Evolutionary conservation across 192 early-diverging fungal genomes (phyloP).

Genomic region (Globomyces pollinis-pini): DNA sequence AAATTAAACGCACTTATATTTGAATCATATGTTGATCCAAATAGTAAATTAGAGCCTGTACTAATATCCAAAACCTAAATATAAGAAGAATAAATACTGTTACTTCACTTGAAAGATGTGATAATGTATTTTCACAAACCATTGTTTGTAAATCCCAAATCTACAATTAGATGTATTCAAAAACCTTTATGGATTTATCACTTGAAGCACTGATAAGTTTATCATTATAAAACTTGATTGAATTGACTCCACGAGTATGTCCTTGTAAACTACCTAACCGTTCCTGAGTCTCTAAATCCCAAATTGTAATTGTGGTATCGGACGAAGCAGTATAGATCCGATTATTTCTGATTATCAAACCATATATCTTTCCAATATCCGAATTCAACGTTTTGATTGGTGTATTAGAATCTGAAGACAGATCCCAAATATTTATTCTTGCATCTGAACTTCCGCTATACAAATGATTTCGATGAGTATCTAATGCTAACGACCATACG

Average conservation of each 20-base stretch:
- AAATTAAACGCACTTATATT: constrained; percentile 18
- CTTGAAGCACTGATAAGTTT: constrained; percentile 11
- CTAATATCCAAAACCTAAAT: constrained; percentile 9
- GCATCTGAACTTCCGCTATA: constrained; percentile 13
- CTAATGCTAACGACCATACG: constrained; percentile 12
- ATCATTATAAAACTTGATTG: constrained; percentile 9
- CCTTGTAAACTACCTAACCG: constrained; percentile 4
- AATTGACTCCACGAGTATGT: constrained; percentile 16
- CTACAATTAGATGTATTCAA: no score
- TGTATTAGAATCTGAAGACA: neutral
- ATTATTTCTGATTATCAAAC: constrained; percentile 9
- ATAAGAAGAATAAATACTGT: neutral
- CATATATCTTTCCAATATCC: constrained; percentile 14
- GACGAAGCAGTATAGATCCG: constrained; percentile 13
- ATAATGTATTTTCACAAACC: constrained; percentile 5
- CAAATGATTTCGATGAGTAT: neutral
- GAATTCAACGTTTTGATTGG: neutral
- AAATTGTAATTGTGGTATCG: constrained; percentile 9
- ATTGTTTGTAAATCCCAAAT: constrained; percentile 16
- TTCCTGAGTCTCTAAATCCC: neutral
- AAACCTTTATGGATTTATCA: constrained; percentile 11
- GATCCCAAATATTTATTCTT: constrained; percentile 16
- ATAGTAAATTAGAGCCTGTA: constrained; percentile 8
- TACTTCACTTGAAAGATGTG: constrained; percentile 13
- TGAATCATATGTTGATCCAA: constrained; percentile 18